phyloP scores from a whole-genome alignment of 176 grass and related monocot species.

The Avena eriantha region DNA sequence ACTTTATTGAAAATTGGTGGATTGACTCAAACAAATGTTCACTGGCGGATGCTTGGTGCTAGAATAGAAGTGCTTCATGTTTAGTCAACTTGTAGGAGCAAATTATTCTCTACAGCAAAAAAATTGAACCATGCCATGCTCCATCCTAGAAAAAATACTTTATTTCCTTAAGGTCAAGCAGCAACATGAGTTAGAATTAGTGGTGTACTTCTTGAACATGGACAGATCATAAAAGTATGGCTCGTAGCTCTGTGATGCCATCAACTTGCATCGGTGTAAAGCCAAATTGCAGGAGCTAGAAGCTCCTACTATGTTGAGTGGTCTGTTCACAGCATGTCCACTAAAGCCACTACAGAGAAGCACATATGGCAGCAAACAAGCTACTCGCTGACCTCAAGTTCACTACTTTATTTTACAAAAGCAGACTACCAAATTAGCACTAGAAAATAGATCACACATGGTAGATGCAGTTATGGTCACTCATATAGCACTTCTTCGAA shows the following conservation, averaged over 20 bases:
- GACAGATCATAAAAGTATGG: not conserved
- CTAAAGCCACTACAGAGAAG: conserved; percentile 11
- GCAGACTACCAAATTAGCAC: not conserved
- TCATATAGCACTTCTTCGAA: not conserved
- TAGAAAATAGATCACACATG: not conserved
- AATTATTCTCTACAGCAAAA: not conserved
- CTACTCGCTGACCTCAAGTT: conserved; percentile 21
- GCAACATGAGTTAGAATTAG: not conserved
- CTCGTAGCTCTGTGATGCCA: conserved; percentile 3
- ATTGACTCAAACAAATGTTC: not conserved
- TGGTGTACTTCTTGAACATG: conserved; percentile 15
- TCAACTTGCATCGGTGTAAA: conserved; percentile 28
- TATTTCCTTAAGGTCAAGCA: not conserved
- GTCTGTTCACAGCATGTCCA: conserved; percentile 27
- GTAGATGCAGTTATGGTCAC: not conserved
- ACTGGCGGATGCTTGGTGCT: not conserved
- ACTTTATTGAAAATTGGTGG: not conserved
- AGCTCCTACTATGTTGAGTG: not conserved
- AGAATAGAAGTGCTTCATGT: not conserved
- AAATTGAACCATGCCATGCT: not conserved
- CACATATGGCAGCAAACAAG: conserved; percentile 29
- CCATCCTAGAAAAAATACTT: not conserved
- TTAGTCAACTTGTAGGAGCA: not conserved
- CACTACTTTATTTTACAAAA: conserved; percentile 1
- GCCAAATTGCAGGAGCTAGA: not conserved